These are phyloP conservation scores for Inonotus obliquus DNA, from an alignment of 1,284 basidiomycete genomes.

Conservation along the genomic window DNA sequence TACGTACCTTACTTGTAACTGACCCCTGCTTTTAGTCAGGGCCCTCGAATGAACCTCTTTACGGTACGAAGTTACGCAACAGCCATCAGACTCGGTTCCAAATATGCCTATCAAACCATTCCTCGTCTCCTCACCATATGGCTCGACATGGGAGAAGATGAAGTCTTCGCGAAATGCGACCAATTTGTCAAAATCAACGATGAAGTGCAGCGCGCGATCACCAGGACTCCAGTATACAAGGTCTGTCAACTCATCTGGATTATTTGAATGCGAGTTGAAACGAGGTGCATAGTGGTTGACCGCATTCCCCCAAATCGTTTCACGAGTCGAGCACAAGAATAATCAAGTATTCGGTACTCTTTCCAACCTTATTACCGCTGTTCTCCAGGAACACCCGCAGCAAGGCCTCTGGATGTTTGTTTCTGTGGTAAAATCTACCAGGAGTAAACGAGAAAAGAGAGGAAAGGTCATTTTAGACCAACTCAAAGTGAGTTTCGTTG, in stretches of 20 bases:
- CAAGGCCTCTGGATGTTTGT: conserved; percentile 95
- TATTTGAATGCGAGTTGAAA: background rate
- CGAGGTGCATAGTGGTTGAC: conserved; percentile 76
- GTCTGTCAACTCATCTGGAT: conserved; percentile 33
- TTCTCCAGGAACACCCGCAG: conserved; percentile 81
- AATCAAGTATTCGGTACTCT: conserved; percentile 64
- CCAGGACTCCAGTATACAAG: conserved; percentile 71
- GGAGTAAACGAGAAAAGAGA: conserved; percentile 54
- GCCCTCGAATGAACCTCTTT: conserved; percentile 53
- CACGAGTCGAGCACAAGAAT: conserved; percentile 84
- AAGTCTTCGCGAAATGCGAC: conserved; percentile 30
- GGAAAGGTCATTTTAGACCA: conserved; percentile 63
- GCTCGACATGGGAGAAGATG: conserved; percentile 86
- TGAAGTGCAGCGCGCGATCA: conserved; percentile 51
- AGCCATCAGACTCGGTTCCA: conserved; percentile 82
- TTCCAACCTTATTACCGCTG: conserved; percentile 64
- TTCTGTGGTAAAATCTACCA: conserved; percentile 85
- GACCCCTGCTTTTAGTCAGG: conserved; percentile 33
- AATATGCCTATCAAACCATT: conserved; percentile 95
- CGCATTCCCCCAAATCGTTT: conserved; percentile 96
- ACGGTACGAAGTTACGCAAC: conserved; percentile 70
- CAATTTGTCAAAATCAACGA: conserved; percentile 54
- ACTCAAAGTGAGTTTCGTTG: conserved; percentile 48
- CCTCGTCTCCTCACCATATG: conserved; percentile 94
- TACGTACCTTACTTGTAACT: background rate